These are phyloP conservation scores for Pugionium cornutum DNA, from an alignment of 345 rosid species.

Conservation along the genomic window DNA sequence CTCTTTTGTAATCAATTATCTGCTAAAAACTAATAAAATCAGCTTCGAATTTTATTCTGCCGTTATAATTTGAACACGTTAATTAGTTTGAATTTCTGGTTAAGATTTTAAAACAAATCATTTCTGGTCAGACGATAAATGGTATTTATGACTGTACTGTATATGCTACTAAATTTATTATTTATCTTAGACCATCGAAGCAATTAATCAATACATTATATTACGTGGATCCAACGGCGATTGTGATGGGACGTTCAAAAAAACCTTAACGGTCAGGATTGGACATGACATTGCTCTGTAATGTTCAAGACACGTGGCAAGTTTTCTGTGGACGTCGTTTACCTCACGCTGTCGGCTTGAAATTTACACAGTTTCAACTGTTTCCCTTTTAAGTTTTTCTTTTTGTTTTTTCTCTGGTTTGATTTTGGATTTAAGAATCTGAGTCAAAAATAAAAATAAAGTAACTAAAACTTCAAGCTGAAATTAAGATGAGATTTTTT, in stretches of 20 bases:
- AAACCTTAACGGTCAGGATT: slow-evolving; percentile 4
- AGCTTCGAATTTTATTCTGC: neutral
- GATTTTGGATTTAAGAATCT: neutral
- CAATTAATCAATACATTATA: slow-evolving; percentile 14
- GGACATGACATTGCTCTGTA: neutral
- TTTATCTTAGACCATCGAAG: neutral
- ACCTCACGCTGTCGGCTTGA: slow-evolving; percentile 29
- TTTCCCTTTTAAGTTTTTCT: neutral
- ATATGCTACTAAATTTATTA: neutral
- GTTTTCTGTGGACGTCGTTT: slow-evolving; percentile 19
- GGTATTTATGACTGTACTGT: no score
- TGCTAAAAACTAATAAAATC: neutral
- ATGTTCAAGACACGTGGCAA: slow-evolving; percentile 24
- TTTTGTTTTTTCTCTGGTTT: neutral
- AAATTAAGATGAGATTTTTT: neutral
- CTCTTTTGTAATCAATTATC: neutral
- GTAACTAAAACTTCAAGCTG: neutral
- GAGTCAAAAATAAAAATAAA: no score
- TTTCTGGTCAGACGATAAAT: slow-evolving; percentile 19
- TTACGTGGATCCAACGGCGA: slow-evolving; percentile 26
- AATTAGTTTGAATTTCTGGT: slow-evolving; percentile 11
- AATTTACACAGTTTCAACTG: neutral
- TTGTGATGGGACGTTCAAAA: slow-evolving; percentile 8
- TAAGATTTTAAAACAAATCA: neutral
- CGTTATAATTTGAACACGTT: neutral